These are phyloP conservation scores for Yamadazyma membranifaciens DNA, from an alignment of 1,139 yeast genomes.

Conservation along the genomic window DNA sequence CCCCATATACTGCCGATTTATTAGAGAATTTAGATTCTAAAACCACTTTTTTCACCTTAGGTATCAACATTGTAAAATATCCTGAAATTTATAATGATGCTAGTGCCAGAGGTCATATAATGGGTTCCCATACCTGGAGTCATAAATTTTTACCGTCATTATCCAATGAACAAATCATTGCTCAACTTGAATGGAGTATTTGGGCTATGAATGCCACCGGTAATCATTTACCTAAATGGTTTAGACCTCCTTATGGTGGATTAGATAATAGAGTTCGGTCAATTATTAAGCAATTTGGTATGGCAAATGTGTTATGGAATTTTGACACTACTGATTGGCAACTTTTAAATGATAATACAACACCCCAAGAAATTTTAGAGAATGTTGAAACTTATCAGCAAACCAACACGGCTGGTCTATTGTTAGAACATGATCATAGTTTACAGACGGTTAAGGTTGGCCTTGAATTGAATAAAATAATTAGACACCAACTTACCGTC, in stretches of 20 bases:
- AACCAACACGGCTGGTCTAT: constrained; percentile 61
- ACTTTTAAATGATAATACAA: constrained; percentile 41
- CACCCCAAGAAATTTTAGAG: constrained; percentile 48
- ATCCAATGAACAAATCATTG: constrained; percentile 75
- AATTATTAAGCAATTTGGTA: constrained; percentile 79
- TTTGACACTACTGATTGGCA: constrained; percentile 92
- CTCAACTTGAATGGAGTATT: constrained; percentile 91
- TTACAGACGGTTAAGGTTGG: constrained; percentile 69
- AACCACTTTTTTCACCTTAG: constrained; percentile 82
- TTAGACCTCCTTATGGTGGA: constrained; percentile 96
- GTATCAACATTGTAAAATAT: constrained; percentile 70
- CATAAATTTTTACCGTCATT: constrained; percentile 81
- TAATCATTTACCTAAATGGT: constrained; percentile 86
- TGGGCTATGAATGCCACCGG: constrained; percentile 99
- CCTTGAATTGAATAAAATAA: constrained; percentile 44
- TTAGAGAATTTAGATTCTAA: constrained; percentile 48
- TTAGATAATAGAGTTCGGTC: constrained; percentile 81
- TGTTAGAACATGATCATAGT: constrained; percentile 82
- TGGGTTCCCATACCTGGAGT: constrained; percentile 93
- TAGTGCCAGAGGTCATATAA: constrained; percentile 63
- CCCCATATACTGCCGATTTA: constrained; percentile 63
- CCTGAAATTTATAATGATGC: constrained; percentile 71
- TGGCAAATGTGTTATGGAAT: constrained; percentile 90
- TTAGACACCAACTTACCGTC: constrained; percentile 66
- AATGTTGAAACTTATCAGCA: constrained; percentile 57